Percentiles rank a stretch among this genome's conserved stretches.
These are phyloP conservation scores for Linnemannia exigua DNA, from an alignment of 192 early-diverging fungal species.

Conservation along the genomic window DNA sequence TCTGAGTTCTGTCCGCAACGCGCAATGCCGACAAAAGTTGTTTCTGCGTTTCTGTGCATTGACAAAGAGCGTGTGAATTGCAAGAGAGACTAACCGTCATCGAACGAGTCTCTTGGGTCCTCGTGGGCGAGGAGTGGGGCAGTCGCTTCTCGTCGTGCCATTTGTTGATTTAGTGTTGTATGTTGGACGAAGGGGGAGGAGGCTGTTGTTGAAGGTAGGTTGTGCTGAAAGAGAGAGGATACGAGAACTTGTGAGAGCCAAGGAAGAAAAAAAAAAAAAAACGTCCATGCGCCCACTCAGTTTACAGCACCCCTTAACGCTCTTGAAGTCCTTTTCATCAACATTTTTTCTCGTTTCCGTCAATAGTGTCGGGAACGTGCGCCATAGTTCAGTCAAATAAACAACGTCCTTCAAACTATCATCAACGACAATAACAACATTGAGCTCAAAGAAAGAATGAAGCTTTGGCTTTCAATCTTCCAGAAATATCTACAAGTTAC, in stretches of 20 bases:
- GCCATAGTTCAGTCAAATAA: no score
- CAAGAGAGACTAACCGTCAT: constrained; percentile 1
- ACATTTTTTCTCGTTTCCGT: no score
- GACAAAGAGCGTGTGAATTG: neutral
- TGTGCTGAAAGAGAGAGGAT: neutral
- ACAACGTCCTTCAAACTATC: no score
- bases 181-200: neutral
- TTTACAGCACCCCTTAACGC: neutral
- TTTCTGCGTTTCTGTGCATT: no score
- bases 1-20: neutral
- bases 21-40: no score
- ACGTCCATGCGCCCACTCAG: neutral
- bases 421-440: no score
- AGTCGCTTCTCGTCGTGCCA: constrained; percentile 24
- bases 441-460: no score
- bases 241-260: neutral
- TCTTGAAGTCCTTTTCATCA: neutral
- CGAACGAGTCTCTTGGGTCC: constrained; percentile 30
- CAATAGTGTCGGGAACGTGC: no score
- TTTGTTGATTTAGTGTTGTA: neutral
- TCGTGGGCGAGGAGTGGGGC: constrained; percentile 37
- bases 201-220: neutral
- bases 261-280: constrained; percentile 2
- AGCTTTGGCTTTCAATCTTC: no score
- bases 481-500: no score